A percentile compares a stretch with the other conserved stretches of the same genome.
Evolutionary conservation across 2,329 filamentous ascomycete genomes (phyloP).

Genomic region (Emmonsiellopsis sp.): DNA sequence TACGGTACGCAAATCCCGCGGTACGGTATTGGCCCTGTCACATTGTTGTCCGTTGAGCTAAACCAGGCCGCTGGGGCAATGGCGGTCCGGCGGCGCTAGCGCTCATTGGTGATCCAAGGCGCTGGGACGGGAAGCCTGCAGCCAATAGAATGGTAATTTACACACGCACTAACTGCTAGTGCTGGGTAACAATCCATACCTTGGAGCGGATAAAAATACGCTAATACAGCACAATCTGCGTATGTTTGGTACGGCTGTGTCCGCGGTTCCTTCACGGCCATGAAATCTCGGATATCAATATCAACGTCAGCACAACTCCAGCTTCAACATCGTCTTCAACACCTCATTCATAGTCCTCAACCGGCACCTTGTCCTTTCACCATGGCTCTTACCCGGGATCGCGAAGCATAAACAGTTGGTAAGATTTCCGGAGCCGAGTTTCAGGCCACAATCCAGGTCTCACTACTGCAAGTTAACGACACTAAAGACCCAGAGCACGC

Average conservation of each 20-base stretch:
- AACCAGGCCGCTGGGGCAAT: constrained; percentile 2
- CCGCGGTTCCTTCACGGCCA: no score
- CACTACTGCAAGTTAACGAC: not conserved
- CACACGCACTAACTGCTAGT: constrained; percentile 14
- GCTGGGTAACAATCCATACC: constrained; percentile 12
- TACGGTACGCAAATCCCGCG: not conserved
- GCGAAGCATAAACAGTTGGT: no score
- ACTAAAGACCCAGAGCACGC: not conserved
- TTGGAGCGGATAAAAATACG: not conserved
- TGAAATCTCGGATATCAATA: no score
- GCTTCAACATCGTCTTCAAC: not conserved
- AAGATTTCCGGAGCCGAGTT: not conserved
- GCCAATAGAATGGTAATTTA: not conserved
- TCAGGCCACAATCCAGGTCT: not conserved
- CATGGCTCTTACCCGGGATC: no score
- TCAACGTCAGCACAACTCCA: not conserved
- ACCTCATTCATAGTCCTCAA: no score
- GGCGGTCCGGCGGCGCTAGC: not conserved
- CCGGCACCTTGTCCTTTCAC: no score
- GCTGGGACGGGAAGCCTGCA: not conserved
- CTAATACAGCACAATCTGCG: no score
- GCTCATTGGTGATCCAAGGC: not conserved
- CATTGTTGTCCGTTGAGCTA: not conserved
- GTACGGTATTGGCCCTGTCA: not conserved
- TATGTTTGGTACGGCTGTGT: no score